Base-by-base conservation (phyloP, 2,329 filamentous ascomycete genomes). In the Thielaviopsis punctulata region DNA sequence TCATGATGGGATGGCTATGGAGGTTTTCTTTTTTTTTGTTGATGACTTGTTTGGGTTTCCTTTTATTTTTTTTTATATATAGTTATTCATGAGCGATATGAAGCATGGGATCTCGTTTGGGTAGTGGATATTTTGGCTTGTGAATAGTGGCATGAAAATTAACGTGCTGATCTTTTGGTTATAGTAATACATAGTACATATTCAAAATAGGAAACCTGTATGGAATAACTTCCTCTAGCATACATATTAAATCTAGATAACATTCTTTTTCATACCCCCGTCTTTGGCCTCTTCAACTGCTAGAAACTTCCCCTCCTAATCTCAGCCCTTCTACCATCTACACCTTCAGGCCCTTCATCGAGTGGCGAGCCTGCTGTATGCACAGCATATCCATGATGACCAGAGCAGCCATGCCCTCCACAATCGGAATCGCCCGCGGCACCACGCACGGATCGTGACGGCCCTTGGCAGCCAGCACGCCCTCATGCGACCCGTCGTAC, bases 371-470 rank as follows among this genome's bases (percentile, higher is more conserved):
- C 64, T 86, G 81, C 71, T 95, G 90, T 47, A 84, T 82, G 72
- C 94, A 73, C 56, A 94, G 69, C 2, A 86, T 83, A 67, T 96
- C 90, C 67, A 94, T 88, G 53, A 95, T 72, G 3, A 87, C 84
- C 55, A 96, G 68, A 1, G 88, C 80, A 2, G 89, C 84, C 90
- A 96, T 96, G 39, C 82, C 80, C 73, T 96, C 89, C 3, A 92
- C 85, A 53, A 92, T 90, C 10, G 85, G 85, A 22, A 95, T 81
- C 3, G 88, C 89, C 25, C 89, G 75, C 4, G 87, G 86, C 45
- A 94, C 87, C 19, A 96, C 90, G 62, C 86, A 93, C 3, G 92
- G 89, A 63, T 96, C 90, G 65, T 96, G 90, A 55, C 92, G 75
- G 21, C 92, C 92, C 76, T 95, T 96, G 49, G 89, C 88, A 57